Base-by-base conservation (phyloP, 345 rosid genomes). In the Kandelia obovata region DNA sequence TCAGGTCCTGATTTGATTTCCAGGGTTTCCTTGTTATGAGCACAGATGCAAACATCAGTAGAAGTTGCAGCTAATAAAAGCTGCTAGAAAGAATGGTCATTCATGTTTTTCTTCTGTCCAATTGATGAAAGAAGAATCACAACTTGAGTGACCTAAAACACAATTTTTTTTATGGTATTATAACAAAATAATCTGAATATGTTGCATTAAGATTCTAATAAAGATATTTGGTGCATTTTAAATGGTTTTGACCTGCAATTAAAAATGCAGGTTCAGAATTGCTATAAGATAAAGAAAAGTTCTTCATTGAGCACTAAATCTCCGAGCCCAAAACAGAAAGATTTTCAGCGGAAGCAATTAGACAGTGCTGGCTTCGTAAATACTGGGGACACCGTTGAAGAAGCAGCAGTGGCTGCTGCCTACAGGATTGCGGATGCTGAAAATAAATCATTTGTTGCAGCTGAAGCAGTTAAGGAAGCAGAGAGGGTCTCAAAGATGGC, bases 341-440 rank as follows among this genome's bases (percentile, higher is more conserved):
- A 82, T 49, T 39, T 58, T 25, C 79, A 73, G 66, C 78, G 77
- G 5, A 83, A 68, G 67, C 88, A 58, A 23, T 57, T 68, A 43
- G 84, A 66, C 35, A 61, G 76, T 47, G 31, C 61, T 58, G 67
- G 27, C 39, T 56, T 34, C 37, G 11, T 62, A 55, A 76, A 39
- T 57, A 60, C 79, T 31, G 73, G 64, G 32, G 84, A 80, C 59
- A 79, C 81, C 46, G 58, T 85, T 4, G 83, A 84, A 55, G 96
- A 85, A 66, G 94, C 91, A 67, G 89, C 96, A 28, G 26, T 51
- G 1, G 77, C 91, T 23, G 89, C 92, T 35, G 97, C 96, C 6
- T 81, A 75, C 76, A 84, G 81, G 73, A 68, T 89, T 23, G 94
- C 87, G 0, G 96, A 93, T 65, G 94, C 98, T 67, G 98, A 91